These are phyloP conservation scores for Penicillium coprophilum DNA, from an alignment of 495 filamentous ascomycete species.

Conservation along the genomic window DNA sequence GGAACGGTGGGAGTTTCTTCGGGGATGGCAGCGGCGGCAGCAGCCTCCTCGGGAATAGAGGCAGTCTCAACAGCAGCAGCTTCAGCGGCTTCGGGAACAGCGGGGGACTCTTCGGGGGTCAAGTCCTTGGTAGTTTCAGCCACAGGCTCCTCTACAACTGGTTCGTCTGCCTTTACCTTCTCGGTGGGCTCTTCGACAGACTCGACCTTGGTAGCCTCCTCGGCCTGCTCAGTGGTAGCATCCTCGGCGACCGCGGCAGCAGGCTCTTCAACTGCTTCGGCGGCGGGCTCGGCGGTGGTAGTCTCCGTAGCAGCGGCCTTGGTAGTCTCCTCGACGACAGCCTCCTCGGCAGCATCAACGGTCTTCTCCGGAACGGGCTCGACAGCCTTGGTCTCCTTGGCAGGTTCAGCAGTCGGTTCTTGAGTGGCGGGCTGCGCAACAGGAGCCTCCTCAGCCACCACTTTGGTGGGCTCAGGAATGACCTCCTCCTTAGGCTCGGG, in stretches of 20 bases:
- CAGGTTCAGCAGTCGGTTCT: slow-evolving; percentile 5
- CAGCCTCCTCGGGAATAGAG: not conserved
- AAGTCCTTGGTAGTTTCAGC: slow-evolving; percentile 12
- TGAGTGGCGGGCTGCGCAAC: slow-evolving; percentile 9
- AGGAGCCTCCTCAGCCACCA: slow-evolving; percentile 8
- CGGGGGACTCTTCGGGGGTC: slow-evolving; percentile 6
- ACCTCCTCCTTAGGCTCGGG: slow-evolving; percentile 9
- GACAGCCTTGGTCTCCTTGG: not conserved
- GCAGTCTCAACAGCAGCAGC: slow-evolving; percentile 10
- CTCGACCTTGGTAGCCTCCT: not conserved
- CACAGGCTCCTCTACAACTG: slow-evolving; percentile 15
- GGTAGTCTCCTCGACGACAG: slow-evolving; percentile 1
- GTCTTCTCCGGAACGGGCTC: slow-evolving; percentile 1
- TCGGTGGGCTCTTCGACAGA: slow-evolving; percentile 6
- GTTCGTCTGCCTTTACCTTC: slow-evolving; percentile 11
- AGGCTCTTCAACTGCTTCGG: slow-evolving; percentile 6
- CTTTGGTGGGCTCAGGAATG: slow-evolving; percentile 4
- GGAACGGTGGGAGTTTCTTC: not conserved
- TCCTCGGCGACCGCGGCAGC: slow-evolving; percentile 7
- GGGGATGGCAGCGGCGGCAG: not conserved
- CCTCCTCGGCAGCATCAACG: not conserved
- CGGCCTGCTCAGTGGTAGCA: not conserved
- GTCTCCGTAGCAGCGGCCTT: slow-evolving; percentile 1
- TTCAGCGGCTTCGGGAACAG: too few species aligned
- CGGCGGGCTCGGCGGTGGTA: not conserved